Evolutionary conservation across 495 filamentous ascomycete genomes (phyloP).

Genomic region (Rostrohypoxylon terebratum): DNA sequence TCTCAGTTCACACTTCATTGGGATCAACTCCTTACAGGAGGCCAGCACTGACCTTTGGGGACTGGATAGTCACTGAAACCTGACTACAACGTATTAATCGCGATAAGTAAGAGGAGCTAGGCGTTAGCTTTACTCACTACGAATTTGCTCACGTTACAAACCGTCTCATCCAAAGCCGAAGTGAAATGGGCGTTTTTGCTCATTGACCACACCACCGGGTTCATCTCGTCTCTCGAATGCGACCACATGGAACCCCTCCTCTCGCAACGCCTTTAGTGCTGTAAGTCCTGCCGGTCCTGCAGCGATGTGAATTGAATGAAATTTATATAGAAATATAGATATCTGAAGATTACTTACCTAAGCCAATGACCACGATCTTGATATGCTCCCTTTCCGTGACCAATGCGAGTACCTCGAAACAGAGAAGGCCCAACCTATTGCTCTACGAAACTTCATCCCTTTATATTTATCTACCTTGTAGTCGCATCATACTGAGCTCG

Average conservation of each 20-base stretch:
- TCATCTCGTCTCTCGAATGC: constrained; percentile 39
- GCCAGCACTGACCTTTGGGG: constrained; percentile 18
- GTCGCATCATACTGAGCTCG: not conserved
- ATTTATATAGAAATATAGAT: not conserved
- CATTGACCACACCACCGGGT: constrained; percentile 42
- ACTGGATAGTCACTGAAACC: constrained; percentile 37
- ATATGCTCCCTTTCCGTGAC: constrained; percentile 18
- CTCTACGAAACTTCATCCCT: not conserved
- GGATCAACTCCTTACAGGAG: not conserved
- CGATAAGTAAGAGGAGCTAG: not conserved
- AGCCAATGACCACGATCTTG: constrained; percentile 29
- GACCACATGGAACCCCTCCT: constrained; percentile 40
- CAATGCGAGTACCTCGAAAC: not conserved
- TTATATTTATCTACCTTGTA: no score
- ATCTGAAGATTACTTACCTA: constrained; percentile 15
- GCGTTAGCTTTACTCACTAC: constrained; percentile 10
- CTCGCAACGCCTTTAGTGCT: constrained; percentile 33
- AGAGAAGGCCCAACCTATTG: not conserved
- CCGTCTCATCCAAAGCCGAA: constrained; percentile 29
- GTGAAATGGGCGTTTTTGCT: constrained; percentile 18
- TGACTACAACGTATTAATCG: constrained; percentile 13
- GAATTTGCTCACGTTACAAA: constrained; percentile 39
- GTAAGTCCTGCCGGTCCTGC: constrained; percentile 37
- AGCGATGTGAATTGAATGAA: not conserved
- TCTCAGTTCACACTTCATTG: not conserved